Evolutionary conservation across 2,329 filamentous ascomycete species (phyloP).

Genomic region (Alternaria triticimaculans): DNA sequence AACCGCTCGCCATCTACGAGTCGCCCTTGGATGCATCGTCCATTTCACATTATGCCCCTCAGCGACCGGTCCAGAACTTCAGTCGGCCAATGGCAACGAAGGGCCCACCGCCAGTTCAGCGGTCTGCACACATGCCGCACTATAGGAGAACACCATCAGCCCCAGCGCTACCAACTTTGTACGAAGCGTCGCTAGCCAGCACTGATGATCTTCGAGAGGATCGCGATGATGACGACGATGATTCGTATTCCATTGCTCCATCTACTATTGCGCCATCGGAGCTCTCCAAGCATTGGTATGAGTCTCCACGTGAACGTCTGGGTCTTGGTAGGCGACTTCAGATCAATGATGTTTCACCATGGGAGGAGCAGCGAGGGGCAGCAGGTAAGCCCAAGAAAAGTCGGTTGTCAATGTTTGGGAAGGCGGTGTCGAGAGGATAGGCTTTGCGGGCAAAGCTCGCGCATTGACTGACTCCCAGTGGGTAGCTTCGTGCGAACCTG

Average conservation of each 20-base stretch:
- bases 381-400: constrained; percentile 40
- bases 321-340: constrained; percentile 45
- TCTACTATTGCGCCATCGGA: constrained; percentile 44
- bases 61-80: constrained; percentile 31
- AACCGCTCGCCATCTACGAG: constrained; percentile 16
- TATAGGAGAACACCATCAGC: constrained; percentile 21
- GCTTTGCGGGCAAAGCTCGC: constrained; percentile 10
- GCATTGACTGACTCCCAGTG: constrained; percentile 9
- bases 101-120: constrained; percentile 15
- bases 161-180: constrained; percentile 39
- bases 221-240: constrained; percentile 20
- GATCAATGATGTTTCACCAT: constrained; percentile 42
- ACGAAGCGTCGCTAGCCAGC: constrained; percentile 40
- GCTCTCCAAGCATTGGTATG: constrained; percentile 46
- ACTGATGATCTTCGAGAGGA: constrained; percentile 19
- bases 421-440: constrained; percentile 12
- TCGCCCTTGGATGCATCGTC: constrained; percentile 12
- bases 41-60: constrained; percentile 22
- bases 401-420: constrained; percentile 35
- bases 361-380: constrained; percentile 29
- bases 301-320: constrained; percentile 45
- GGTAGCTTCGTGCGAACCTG: constrained; percentile 10
- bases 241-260: constrained; percentile 35
- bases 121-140: constrained; percentile 11
- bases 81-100: constrained; percentile 26